Base-by-base conservation (phyloP, 2,329 filamentous ascomycete species). In the Zelopaecilomyces penicillatus region DNA sequence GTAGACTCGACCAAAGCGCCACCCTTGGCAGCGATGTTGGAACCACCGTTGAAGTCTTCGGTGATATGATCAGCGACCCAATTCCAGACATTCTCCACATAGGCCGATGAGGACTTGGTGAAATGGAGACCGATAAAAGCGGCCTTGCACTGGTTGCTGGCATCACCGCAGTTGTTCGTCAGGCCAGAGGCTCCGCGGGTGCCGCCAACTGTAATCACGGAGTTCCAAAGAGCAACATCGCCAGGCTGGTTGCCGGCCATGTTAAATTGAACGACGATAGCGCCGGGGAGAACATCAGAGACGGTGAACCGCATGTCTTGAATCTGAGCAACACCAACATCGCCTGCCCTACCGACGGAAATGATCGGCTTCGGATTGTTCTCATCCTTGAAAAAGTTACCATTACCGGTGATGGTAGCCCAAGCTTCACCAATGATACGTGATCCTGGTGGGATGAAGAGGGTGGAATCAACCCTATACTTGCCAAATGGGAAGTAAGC, bases 341-440 rank as follows among this genome's bases (percentile, higher is more conserved):
- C 69, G 5, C 70, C 73, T 0, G 64, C 46, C 2, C 66, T 62
- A 9, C 78, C 79, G 4, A 83, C 66, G 27, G 66, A 61, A 8
- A 79, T 59, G 19, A 80, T 63, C 1, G 73, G 64, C 37, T 62
- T 60, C 0, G 78, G 76, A 33, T 62, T 62, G 61, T 57, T 44
- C 70, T 60, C 43, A 55, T 64, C 57, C 74, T 80, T 38, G 62
- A 66, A 46, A 52, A 45, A 55, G 34, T 48, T 41, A 8, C 76
- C 76, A 4, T 58, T 60, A 3, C 65, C 75, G n/a, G 65, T 70
- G 54, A 74, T 72, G 4, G 66, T 65, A 7, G 75, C 67, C 65
- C 74, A 77, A 5, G 69, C 68, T 57, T 80, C 74, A 19, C 78
- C 78, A 7, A 77, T 65, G 28, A 82, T 69, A 3, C 66, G 65